Percentiles rank a stretch among this genome's conserved stretches.
These are phyloP conservation scores for Boletus subparvulus DNA, from an alignment of 768 basidiomycete species.

Conservation along the genomic window DNA sequence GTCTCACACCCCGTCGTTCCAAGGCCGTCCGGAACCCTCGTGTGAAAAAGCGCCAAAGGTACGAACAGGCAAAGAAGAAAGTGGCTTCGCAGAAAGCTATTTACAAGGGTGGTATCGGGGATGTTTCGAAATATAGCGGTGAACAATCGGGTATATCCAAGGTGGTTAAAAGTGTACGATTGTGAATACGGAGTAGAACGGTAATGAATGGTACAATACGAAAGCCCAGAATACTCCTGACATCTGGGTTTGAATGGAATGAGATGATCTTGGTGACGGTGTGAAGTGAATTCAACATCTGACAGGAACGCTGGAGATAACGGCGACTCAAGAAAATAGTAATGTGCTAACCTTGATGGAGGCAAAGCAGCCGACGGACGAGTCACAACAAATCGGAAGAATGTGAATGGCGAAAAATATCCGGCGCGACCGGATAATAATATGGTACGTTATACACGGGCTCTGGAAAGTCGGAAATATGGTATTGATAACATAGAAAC, in stretches of 20 bases:
- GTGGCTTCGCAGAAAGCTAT: constrained; percentile 85
- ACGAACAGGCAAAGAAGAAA: constrained; percentile 94
- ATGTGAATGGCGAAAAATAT: constrained; percentile 9
- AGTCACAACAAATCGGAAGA: constrained; percentile 1
- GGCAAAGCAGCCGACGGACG: neutral
- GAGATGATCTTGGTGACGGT: constrained; percentile 4
- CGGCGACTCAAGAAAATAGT: constrained; percentile 15
- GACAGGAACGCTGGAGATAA: constrained; percentile 3
- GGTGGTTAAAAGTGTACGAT: constrained; percentile 80
- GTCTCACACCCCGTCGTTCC: constrained; percentile 85
- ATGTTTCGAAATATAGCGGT: constrained; percentile 79
- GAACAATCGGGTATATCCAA: constrained; percentile 92
- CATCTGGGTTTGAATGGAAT: constrained; percentile 15
- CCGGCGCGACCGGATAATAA: constrained; percentile 21
- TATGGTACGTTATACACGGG: constrained; percentile 27
- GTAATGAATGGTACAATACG: constrained; percentile 11
- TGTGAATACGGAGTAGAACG: constrained; percentile 37
- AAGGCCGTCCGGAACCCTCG: constrained; percentile 95
- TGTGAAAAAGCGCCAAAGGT: constrained; percentile 93
- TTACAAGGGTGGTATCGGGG: constrained; percentile 84
- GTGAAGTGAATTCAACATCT: constrained; percentile 11
- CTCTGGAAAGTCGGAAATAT: constrained; percentile 18
- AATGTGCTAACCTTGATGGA: constrained; percentile 12
- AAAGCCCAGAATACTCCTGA: constrained; percentile 9
- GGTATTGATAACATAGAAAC: constrained; percentile 26